Evolutionary conservation across 371 early-diverging fungal species (phyloP), one percentile per base, ranked within the genome.

Genomic region (Syncephalis plumigaleata): DNA sequence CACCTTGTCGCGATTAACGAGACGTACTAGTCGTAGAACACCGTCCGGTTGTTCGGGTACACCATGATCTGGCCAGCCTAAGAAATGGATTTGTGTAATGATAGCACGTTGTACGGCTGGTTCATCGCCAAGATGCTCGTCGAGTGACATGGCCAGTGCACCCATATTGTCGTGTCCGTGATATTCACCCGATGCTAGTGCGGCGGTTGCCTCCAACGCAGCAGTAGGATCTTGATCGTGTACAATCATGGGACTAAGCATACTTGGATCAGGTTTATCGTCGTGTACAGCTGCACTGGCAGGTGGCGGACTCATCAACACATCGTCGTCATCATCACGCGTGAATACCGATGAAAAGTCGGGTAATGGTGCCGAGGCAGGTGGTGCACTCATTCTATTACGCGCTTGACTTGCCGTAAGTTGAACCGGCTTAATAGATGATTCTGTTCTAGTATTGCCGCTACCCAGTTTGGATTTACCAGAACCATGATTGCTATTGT

Each of bases 51-150:
- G 49, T 0, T 54, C 50, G 0, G 83, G 85, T 7, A 78, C 83
- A 36, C 80, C 79, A 56, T 87, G 86, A 59, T 94, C 95, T 2
- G 87, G 83, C 95, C 95, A 94, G 16, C 73, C 86, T 18, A 73
- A 55, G 55, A 77, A 91, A 43, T 89, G 84, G 3, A 90, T 56
- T 51, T 85, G 86, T 26, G 67, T 70, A n/a, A 88, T 67, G 16
- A 45, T 2, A n/a, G 21, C 31, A 31, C 11, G 31, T 31, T 31
- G 31, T 11, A 31, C 31, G 31, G 11, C 7, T 4, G 31, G 31
- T 31, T 31, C 31, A 31, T 31, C 11, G 31, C 31, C 31, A 31
- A 31, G 31, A 11, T 31, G 31, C 11, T 31, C 31, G 7, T 31
- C 31, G 7, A 31, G 4, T 31, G 31, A 31, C 7, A 11, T 7